Evolutionary conservation across 2,329 filamentous ascomycete genomes (phyloP).

Genomic region (Penicillium olsonii): DNA sequence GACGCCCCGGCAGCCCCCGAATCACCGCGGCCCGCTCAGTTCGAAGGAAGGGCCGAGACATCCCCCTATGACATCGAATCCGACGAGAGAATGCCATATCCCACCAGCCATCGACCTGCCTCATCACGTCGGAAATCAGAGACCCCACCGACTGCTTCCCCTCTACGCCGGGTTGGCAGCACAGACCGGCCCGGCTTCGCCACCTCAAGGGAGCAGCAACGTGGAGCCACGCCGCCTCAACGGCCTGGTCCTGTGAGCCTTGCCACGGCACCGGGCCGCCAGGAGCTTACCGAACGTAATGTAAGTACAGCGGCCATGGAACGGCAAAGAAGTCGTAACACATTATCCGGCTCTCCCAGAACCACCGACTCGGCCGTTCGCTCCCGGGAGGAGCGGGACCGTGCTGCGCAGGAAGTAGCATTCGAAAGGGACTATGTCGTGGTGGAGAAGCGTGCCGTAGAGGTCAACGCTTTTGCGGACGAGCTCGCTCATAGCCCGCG

Average conservation of each 20-base stretch:
- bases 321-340: slow-evolving; percentile 60
- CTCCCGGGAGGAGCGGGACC: slow-evolving; percentile 54
- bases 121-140: slow-evolving; percentile 30
- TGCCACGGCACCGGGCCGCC: slow-evolving; percentile 44
- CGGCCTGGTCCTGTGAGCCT: slow-evolving; percentile 37
- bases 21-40: slow-evolving; percentile 14
- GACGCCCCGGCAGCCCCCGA: slow-evolving; percentile 48
- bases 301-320: slow-evolving; percentile 53
- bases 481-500: slow-evolving; percentile 84
- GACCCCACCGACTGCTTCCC: slow-evolving; percentile 29
- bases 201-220: slow-evolving; percentile 27
- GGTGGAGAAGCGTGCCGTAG: slow-evolving; percentile 90
- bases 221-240: slow-evolving; percentile 29
- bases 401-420: slow-evolving; percentile 80
- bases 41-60: slow-evolving; percentile 24
- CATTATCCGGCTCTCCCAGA: slow-evolving; percentile 49
- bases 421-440: slow-evolving; percentile 94
- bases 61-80: slow-evolving; percentile 22
- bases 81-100: slow-evolving; percentile 25
- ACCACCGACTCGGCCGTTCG: slow-evolving; percentile 37
- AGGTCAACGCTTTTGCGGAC: slow-evolving; percentile 96
- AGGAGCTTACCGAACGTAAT: slow-evolving; percentile 38
- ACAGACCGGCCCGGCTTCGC: slow-evolving; percentile 31
- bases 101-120: slow-evolving; percentile 41
- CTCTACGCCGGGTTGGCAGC: slow-evolving; percentile 38